Evolutionary conservation across 345 rosid species (phyloP).

Genomic region (Hibiscus trionum): DNA sequence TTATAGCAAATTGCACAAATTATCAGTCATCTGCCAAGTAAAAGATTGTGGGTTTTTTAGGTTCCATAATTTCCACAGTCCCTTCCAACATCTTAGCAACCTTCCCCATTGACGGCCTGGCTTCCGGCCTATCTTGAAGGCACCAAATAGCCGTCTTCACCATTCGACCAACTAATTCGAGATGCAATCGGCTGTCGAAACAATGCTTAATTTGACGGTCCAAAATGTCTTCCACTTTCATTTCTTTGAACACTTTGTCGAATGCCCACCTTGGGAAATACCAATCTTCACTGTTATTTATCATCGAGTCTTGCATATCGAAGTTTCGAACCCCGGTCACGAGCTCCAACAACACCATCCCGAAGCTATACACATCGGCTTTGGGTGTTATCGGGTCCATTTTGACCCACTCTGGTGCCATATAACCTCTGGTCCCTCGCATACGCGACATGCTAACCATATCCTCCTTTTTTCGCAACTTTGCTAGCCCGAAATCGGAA

Average conservation of each 20-base stretch:
- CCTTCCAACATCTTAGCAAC: conserved; percentile 77
- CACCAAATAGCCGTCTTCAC: conserved; percentile 76
- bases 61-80: conserved; percentile 61
- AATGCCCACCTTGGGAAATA: conserved; percentile 66
- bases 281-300: conserved; percentile 55
- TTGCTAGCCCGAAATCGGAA: conserved; percentile 64
- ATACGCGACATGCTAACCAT: conserved; percentile 58
- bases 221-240: conserved; percentile 55
- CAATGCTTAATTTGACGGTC: conserved; percentile 50
- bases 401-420: conserved; percentile 65
- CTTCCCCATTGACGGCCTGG: conserved; percentile 62
- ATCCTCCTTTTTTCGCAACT: conserved; percentile 59
- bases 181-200: conserved; percentile 38
- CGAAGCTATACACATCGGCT: conserved; percentile 66
- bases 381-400: conserved; percentile 54
- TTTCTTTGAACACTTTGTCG: conserved; percentile 53
- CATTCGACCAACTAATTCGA: conserved; percentile 57
- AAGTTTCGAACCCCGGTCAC: conserved; percentile 50
- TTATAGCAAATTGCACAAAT: background rate
- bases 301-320: conserved; percentile 36
- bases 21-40: conserved; percentile 38
- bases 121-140: conserved; percentile 56
- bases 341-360: conserved; percentile 58
- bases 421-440: conserved; percentile 64
- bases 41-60: conserved; percentile 60